Evolutionary conservation across 768 basidiomycete species (phyloP).

Genomic region (Hygrophorus russula): DNA sequence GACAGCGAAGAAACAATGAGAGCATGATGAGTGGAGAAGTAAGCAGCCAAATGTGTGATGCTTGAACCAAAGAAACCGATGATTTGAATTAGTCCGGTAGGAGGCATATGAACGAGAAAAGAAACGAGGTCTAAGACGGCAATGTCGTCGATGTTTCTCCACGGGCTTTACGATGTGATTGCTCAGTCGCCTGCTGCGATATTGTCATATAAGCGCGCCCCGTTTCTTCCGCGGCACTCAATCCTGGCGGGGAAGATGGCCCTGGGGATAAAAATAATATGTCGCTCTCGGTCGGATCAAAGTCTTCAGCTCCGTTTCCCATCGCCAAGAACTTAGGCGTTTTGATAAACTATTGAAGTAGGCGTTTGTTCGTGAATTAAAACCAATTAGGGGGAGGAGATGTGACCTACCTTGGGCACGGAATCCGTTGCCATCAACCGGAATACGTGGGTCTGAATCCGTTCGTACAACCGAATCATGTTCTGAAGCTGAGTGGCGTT

Average conservation of each 20-base stretch:
- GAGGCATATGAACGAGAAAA: slow-evolving; percentile 14
- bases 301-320: slow-evolving; percentile 69
- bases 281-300: slow-evolving; percentile 54
- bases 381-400: slow-evolving; percentile 1
- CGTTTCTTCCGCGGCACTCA: slow-evolving; percentile 52
- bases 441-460: slow-evolving; percentile 96
- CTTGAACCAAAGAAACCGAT: slow-evolving; percentile 14
- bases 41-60: slow-evolving; percentile 10
- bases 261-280: slow-evolving; percentile 40
- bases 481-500: slow-evolving; percentile 94
- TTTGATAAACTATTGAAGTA: slow-evolving; percentile 64
- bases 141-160: background rate
- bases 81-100: slow-evolving; percentile 7
- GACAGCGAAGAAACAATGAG: slow-evolving; percentile 3
- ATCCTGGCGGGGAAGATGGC: slow-evolving; percentile 61
- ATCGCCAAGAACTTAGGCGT: slow-evolving; percentile 72
- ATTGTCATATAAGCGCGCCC: slow-evolving; percentile 84
- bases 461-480: slow-evolving; percentile 87
- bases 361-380: slow-evolving; percentile 6
- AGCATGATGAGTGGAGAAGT: slow-evolving; percentile 4
- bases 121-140: slow-evolving; percentile 8
- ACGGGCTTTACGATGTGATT: slow-evolving; percentile 35
- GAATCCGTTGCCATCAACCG: slow-evolving; percentile 97
- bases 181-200: slow-evolving; percentile 70
- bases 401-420: slow-evolving; percentile 72